Evolutionary conservation across 1,139 yeast species (phyloP), one percentile per base, ranked within the genome.

Genomic region (Diutina mesorugosa): DNA sequence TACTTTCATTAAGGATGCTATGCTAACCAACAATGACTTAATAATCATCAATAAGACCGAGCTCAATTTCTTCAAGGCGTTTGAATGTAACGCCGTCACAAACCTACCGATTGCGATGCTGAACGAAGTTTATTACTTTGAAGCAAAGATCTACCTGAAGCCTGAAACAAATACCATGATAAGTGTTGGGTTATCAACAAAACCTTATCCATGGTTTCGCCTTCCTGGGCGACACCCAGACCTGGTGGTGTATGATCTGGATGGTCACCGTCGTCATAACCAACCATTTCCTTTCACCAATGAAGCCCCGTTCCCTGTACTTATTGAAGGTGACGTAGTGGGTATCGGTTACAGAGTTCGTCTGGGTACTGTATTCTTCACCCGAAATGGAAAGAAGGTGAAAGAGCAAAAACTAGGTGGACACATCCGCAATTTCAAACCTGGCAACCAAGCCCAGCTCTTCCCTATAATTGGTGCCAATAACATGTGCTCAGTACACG

Each of bases 61-160:
- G 67, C 72, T 93, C 56, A 83, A 84, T 57, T 93, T 93, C 65
- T 77, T 80, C 65, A 80, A 78, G 63, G 79, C 81, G 57, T 85
- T 84, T 59, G 90, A 85, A 64, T 83, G 95, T 60, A 87, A 95
- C 12, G 78, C 87, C 8, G 90, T 84, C 67, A 84, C 97, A 1
- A 93, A 90, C 68, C 72, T 90, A 59, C 98, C 99, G 0, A 79
- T 93, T 12, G 97, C 97, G 18, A 79, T 80, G 66, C 81, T 81
- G 59, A 90, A 90, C 66, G 96, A 90, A 58, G 95, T 90, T 1
- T 91, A 90, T 67, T 93, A 93, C 70, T 90, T 87, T 72, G 99
- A 93, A 68, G 82, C 85, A 55, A 93, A 93, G 60, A 72, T 76
- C 14, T 75, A 73, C 61, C 71, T 72, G 14, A 66, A 83, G 16